Evolutionary conservation across 305 asterid genomes (phyloP).

Genomic region (Fraxinus albicans): DNA sequence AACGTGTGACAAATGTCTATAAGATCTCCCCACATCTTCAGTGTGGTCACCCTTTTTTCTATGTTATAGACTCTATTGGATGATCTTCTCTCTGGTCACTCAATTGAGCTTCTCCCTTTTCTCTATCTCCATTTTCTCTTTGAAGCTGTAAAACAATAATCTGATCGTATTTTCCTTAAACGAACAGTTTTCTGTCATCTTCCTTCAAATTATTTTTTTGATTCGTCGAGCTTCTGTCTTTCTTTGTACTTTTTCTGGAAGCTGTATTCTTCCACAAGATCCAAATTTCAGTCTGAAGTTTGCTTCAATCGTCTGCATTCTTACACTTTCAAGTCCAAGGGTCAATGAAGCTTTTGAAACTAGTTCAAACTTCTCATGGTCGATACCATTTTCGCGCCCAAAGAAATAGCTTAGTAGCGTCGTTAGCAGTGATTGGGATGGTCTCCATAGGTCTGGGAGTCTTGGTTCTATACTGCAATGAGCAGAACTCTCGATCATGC

Average conservation of each 20-base stretch:
- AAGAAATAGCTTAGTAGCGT: background rate
- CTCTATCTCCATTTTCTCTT: background rate
- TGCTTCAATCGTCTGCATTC: background rate
- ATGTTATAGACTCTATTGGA: background rate
- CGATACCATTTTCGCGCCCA: background rate
- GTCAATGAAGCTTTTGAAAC: background rate
- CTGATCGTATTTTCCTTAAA: background rate
- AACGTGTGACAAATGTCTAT: background rate
- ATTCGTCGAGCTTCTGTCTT: background rate
- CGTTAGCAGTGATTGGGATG: background rate
- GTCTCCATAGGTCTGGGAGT: background rate
- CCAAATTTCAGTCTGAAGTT: background rate
- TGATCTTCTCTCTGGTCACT: background rate
- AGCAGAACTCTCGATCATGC: background rate
- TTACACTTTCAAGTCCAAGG: background rate
- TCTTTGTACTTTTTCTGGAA: background rate
- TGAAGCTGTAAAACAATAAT: background rate
- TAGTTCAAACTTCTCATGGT: background rate
- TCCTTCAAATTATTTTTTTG: background rate
- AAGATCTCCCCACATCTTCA: background rate
- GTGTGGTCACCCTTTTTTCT: background rate
- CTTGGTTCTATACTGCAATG: background rate
- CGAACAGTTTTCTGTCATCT: background rate
- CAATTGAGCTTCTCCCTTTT: background rate
- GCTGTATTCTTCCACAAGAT: background rate